Conservation (phyloP, 1,284 basidiomycete species). For the Ceratobasidium papillatum region DNA sequence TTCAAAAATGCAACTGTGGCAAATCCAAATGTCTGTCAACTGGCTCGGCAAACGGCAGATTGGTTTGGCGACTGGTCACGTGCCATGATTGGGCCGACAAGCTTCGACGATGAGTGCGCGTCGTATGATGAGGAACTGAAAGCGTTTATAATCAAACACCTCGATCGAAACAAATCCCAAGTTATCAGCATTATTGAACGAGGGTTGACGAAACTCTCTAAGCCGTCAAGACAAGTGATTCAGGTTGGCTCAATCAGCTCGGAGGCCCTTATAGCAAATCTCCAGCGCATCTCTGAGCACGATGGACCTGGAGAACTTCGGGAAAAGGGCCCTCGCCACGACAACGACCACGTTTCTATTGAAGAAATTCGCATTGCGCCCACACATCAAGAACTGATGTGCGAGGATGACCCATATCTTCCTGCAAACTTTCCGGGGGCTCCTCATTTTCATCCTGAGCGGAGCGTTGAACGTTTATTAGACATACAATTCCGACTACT, state of each 20-base stretch:
- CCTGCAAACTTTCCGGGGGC: conserved; percentile 66
- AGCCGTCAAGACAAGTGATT: background rate
- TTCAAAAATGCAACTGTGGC: conserved; percentile 64
- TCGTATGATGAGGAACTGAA: conserved; percentile 48
- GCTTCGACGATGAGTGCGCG: conserved; percentile 53
- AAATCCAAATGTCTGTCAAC: conserved; percentile 57
- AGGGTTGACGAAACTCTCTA: background rate
- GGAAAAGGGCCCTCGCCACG: conserved; percentile 64
- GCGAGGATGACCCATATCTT: conserved; percentile 59
- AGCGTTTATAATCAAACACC: conserved; percentile 54
- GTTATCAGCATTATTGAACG: conserved; percentile 52
- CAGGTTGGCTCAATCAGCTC: conserved; percentile 39
- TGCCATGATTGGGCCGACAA: conserved; percentile 53
- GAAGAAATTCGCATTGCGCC: conserved; percentile 67
- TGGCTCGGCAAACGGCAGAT: conserved; percentile 56
- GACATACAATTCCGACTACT: conserved; percentile 76
- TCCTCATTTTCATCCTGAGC: conserved; percentile 64
- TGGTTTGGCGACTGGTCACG: conserved; percentile 62
- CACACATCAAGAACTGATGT: conserved; percentile 67
- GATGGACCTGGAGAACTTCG: conserved; percentile 65
- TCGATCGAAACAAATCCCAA: conserved; percentile 56
- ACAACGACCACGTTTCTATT: conserved; percentile 71
- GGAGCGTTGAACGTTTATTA: conserved; percentile 67
- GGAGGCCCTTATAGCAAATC: conserved; percentile 48
- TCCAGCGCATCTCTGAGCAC: conserved; percentile 57